Conservation (phyloP, 176 grass and related monocot species). For the Poa pratensis region DNA sequence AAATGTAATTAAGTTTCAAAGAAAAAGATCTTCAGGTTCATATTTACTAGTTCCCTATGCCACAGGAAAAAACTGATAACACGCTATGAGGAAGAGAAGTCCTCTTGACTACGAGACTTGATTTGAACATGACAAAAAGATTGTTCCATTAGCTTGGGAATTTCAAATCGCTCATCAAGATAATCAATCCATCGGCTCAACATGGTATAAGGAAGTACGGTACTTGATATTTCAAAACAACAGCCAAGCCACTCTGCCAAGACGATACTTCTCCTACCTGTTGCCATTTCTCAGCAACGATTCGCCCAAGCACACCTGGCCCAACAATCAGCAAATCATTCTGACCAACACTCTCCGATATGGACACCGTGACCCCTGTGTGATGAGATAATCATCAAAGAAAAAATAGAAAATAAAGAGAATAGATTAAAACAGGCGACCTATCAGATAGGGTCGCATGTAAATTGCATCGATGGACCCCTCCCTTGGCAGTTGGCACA, state of each 20-base stretch:
- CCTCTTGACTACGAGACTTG: slow-evolving; percentile 3
- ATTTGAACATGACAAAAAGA: not conserved
- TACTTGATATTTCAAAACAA: not conserved
- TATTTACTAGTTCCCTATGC: not conserved
- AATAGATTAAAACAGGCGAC: not conserved
- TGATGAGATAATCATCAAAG: slow-evolving; percentile 19
- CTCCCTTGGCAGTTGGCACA: not conserved
- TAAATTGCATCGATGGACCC: not conserved
- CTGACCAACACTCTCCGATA: slow-evolving; percentile 44
- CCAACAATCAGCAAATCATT: slow-evolving; percentile 72
- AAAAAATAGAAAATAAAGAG: not conserved
- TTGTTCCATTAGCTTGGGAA: not conserved
- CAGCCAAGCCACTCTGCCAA: not conserved
- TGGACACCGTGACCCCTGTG: slow-evolving; percentile 25
- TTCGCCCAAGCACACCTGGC: slow-evolving; percentile 72
- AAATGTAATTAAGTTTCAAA: not conserved
- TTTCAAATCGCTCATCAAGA: not conserved
- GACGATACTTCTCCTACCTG: slow-evolving; percentile 44
- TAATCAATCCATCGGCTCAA: slow-evolving; percentile 10
- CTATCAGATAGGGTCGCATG: not conserved
- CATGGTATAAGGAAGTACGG: not conserved
- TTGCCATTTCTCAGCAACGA: slow-evolving; percentile 67
- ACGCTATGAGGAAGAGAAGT: not conserved
- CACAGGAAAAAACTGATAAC: not conserved
- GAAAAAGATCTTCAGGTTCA: not conserved